Conservation (phyloP, 2,329 filamentous ascomycete genomes). For the Rachicladosporium sp. region DNA sequence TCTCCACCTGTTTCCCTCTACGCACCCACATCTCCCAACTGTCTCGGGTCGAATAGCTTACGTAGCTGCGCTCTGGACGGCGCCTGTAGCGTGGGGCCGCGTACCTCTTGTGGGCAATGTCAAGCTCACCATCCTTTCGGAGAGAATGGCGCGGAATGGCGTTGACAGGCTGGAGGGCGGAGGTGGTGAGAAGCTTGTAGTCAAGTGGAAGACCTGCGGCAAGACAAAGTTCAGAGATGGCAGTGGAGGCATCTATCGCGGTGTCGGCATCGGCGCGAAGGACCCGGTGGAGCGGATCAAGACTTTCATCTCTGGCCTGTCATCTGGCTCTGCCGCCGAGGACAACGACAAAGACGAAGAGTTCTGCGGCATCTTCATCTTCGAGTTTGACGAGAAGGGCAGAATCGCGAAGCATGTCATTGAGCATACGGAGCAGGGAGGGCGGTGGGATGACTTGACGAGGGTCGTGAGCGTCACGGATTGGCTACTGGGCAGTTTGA, state of each 20-base stretch:
- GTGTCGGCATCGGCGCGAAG: slow-evolving; percentile 19
- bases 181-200: slow-evolving; percentile 64
- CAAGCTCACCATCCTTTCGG: slow-evolving; percentile 72
- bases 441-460: slow-evolving; percentile 71
- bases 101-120: slow-evolving; percentile 87
- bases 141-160: slow-evolving; percentile 62
- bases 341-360: slow-evolving; percentile 40
- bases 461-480: slow-evolving; percentile 86
- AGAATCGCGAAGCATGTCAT: slow-evolving; percentile 80
- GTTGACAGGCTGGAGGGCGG: slow-evolving; percentile 30
- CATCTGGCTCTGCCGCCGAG: slow-evolving; percentile 32
- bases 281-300: slow-evolving; percentile 44
- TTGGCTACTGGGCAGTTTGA: slow-evolving; percentile 77
- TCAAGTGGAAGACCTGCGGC: slow-evolving; percentile 70
- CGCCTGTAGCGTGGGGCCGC: slow-evolving; percentile 88
- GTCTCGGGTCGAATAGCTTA: slow-evolving; percentile 86
- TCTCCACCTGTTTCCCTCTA: slow-evolving; percentile 55
- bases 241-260: slow-evolving; percentile 34
- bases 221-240: slow-evolving; percentile 35
- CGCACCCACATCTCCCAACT: slow-evolving; percentile 75
- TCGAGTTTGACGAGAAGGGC: slow-evolving; percentile 84
- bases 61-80: slow-evolving; percentile 87
- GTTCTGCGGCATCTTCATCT: slow-evolving; percentile 86
- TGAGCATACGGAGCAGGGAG: slow-evolving; percentile 76
- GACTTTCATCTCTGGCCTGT: slow-evolving; percentile 41